Percentiles rank a stretch among this genome's conserved stretches.
These are phyloP conservation scores for Aspergillus homomorphus DNA, from an alignment of 495 filamentous ascomycete genomes.

Conservation along the genomic window DNA sequence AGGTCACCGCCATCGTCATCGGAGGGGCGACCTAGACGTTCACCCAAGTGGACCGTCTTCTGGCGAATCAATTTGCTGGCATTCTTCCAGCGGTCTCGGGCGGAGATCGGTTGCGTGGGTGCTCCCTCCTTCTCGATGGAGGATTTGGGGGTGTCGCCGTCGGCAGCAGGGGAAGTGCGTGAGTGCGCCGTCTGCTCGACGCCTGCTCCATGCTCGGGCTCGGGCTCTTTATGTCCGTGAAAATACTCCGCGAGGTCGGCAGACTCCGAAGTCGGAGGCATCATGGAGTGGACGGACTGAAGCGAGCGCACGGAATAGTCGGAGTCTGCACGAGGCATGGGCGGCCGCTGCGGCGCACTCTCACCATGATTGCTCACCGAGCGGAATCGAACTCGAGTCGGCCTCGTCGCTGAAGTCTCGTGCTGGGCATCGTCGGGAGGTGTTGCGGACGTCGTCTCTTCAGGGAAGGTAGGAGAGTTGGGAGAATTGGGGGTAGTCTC, in stretches of 20 bases:
- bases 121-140: conserved; percentile 7
- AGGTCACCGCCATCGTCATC: conserved; percentile 38
- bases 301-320: conserved; percentile 13
- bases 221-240: neutral
- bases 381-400: conserved; percentile 17
- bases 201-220: neutral
- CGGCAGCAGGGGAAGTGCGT: neutral
- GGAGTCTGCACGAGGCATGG: conserved; percentile 18
- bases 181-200: neutral
- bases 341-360: conserved; percentile 10
- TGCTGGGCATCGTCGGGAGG: neutral
- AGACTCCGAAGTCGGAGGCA: conserved; percentile 11
- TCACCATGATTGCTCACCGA: conserved; percentile 18
- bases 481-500: neutral
- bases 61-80: conserved; percentile 37
- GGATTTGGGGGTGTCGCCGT: conserved; percentile 18
- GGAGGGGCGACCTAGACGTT: conserved; percentile 38
- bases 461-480: neutral
- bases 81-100: conserved; percentile 29
- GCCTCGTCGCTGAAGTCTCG: neutral
- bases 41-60: conserved; percentile 32
- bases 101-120: conserved; percentile 19
- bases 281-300: conserved; percentile 12
- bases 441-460: neutral
- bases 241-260: neutral